These are phyloP conservation scores for Fusarium nodosum DNA, from an alignment of 2,329 filamentous ascomycete species.

Conservation along the genomic window DNA sequence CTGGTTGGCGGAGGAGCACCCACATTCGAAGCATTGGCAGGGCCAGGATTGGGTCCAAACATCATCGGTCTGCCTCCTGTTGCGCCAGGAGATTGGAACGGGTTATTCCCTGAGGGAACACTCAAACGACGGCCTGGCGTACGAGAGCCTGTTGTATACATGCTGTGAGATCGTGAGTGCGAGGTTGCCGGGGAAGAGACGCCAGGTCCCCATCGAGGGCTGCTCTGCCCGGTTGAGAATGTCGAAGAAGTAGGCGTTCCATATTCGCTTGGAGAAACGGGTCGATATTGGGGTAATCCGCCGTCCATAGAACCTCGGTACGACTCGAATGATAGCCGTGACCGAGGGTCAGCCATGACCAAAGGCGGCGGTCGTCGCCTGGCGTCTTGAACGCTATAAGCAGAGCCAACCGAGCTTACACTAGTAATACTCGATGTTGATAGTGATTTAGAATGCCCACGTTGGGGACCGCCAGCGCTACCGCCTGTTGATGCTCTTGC, in stretches of 20 bases:
- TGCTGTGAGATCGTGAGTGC: slow-evolving; percentile 77
- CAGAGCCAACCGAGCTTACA: slow-evolving; percentile 75
- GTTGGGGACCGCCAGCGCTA: slow-evolving; percentile 76
- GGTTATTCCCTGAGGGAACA: slow-evolving; percentile 80
- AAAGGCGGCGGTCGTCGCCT: slow-evolving; percentile 83
- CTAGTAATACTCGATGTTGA: slow-evolving; percentile 90
- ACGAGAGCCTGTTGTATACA: slow-evolving; percentile 74
- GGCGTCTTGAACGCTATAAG: slow-evolving; percentile 73
- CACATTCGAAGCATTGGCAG: slow-evolving; percentile 68
- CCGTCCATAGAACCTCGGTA: slow-evolving; percentile 74
- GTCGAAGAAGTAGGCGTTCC: slow-evolving; percentile 88
- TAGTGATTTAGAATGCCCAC: slow-evolving; percentile 87
- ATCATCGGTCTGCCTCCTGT: slow-evolving; percentile 70
- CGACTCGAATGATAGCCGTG: slow-evolving; percentile 76
- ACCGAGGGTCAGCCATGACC: slow-evolving; percentile 82
- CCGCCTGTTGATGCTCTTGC: slow-evolving; percentile 83
- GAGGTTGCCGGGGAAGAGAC: slow-evolving; percentile 80
- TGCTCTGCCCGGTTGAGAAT: slow-evolving; percentile 81
- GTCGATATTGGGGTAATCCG: slow-evolving; percentile 70
- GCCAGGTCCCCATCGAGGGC: slow-evolving; percentile 78
- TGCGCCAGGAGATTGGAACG: slow-evolving; percentile 75
- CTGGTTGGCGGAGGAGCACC: slow-evolving; percentile 68
- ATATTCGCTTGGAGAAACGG: slow-evolving; percentile 78
- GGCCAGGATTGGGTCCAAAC: slow-evolving; percentile 66
- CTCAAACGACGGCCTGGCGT: slow-evolving; percentile 82